A percentile compares a stretch with the other conserved stretches of the same genome.
Evolutionary conservation across 1,284 basidiomycete species (phyloP).

Genomic region (Ceratobasidium sp.): DNA sequence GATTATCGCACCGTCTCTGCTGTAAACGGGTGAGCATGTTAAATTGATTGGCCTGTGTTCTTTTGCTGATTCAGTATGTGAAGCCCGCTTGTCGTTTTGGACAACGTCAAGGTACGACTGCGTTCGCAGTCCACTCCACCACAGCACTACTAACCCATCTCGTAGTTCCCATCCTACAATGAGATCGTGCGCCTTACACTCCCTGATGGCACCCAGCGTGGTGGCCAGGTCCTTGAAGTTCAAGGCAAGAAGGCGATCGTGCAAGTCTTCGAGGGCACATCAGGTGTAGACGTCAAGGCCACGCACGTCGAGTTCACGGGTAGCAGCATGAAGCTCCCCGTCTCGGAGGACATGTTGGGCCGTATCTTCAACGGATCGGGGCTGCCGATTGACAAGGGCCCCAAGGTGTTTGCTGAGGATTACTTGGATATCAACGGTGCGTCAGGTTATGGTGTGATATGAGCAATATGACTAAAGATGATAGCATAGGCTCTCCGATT

Average conservation of each 20-base stretch:
- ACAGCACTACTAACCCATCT: slow-evolving; percentile 39
- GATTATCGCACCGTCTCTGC: slow-evolving; percentile 97
- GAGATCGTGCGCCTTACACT: slow-evolving; percentile 98
- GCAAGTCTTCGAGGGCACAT: slow-evolving; percentile 98
- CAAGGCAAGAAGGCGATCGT: slow-evolving; percentile 99
- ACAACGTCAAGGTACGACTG: slow-evolving; percentile 91
- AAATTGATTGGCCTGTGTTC: slow-evolving; percentile 39
- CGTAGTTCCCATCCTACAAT: slow-evolving; percentile 97
- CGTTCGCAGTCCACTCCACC: slow-evolving; percentile 40
- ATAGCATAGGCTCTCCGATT: slow-evolving; percentile 86
- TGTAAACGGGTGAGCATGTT: slow-evolving; percentile 84
- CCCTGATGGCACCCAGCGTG: slow-evolving; percentile 94
- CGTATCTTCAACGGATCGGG: slow-evolving; percentile 99
- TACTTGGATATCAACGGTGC: slow-evolving; percentile 98
- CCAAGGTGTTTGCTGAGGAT: slow-evolving; percentile 99
- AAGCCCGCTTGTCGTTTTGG: slow-evolving; percentile 94
- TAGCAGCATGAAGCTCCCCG: slow-evolving; percentile 97
- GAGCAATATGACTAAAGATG: slow-evolving; percentile 7
- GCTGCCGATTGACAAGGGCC: slow-evolving; percentile 97
- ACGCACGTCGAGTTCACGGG: slow-evolving; percentile 99
- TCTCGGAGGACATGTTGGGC: slow-evolving; percentile 99
- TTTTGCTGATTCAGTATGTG: slow-evolving; percentile 37
- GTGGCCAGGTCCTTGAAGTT: slow-evolving; percentile 98
- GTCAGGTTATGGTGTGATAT: slow-evolving; percentile 47
- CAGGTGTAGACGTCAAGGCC: slow-evolving; percentile 96